Evolutionary conservation across 2,329 filamentous ascomycete species (phyloP), one percentile per base, ranked within the genome.

Genomic region (Colletotrichum costaricense): DNA sequence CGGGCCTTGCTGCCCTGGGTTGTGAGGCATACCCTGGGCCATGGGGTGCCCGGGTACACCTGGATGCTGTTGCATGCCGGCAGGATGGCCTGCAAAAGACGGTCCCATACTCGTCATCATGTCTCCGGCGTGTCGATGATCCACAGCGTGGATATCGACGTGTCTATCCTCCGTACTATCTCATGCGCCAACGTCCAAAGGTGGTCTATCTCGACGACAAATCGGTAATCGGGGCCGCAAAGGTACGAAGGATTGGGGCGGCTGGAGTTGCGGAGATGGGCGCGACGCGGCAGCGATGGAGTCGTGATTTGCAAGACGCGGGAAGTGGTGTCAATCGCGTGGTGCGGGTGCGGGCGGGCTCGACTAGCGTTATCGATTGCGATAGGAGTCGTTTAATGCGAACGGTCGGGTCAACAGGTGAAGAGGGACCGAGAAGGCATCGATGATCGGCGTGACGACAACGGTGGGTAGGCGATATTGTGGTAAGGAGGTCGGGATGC

Each of bases 21-120:
- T 93, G 64, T 93, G 92, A 78, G 87, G 88, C 88, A 91, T 91
- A 67, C 88, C 88, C 11, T 87, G 88, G 22, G 86, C 88, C 85
- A 91, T 89, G 74, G 90, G 91, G 80, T 93, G 92, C 42, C 90
- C 90, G 52, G 89, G 88, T 76, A 93, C 90, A 76, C 91, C 92
- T 75, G 92, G 92, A 81, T 93, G 92, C 78, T 91, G 87, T 74
- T 88, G 93, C 90, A 95, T 93, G 80, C 87, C 90, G 79, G 87
- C 90, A 76, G 92, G 91, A 85, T 94, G 92, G 82, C 92, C 91
- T 79, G 86, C 83, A 79, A 91, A 93, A 79, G 89, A 87, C 78
- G 89, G 89, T 76, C 86, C 87, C 84, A 92, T 90, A 83, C 89
- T 91, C 75, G 92, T 89, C 92, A 94, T 94, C 92, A 93, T 94